Base-by-base conservation (phyloP, 768 basidiomycete species). In the Kwoniella heveanensis region DNA sequence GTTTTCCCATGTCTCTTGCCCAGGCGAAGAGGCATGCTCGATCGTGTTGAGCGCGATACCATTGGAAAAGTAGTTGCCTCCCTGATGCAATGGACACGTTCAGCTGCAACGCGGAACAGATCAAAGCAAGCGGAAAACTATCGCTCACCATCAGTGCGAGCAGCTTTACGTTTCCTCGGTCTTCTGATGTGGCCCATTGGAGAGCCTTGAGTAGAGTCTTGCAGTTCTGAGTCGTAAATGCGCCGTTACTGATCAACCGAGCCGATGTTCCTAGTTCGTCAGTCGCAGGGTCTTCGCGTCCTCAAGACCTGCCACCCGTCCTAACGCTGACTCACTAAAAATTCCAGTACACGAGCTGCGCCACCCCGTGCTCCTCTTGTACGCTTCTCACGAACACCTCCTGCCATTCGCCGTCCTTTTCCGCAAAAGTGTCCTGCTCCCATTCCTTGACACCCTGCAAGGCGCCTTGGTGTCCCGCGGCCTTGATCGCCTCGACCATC, bases 41-140 rank as follows among this genome's bases (percentile, higher is more conserved):
- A 78, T 74, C 2, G 73, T 71, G 67, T 73, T 73, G 24, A 78
- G 64, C 13, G 71, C 74, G 32, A 78, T 74, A 29, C 77, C 77
- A 60, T 78, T 78, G 24, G 67, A 72, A 55, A 78, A 74, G 67
- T 76, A 74, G 52, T 67, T 57, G 24, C 71, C 72, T 39, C 69
- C 74, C 69, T 61, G 22, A 12, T n/a, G 21, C 25, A 37, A 4
- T 7, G 12, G 24, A 10, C 21, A 8, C 19, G 39, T 17, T 44
- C 39, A 52, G 51, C 36, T 19, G n/a, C n/a, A n/a, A n/a, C n/a
- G n/a, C n/a, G n/a, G n/a, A n/a, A n/a, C n/a, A n/a, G n/a, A n/a
- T n/a, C n/a, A n/a, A n/a, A n/a, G n/a, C n/a, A n/a, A n/a, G n/a
- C n/a, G n/a, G 32, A 36, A 13, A 36, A 36, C 21, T 3, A 25